phyloP scores from a whole-genome alignment of 2,329 filamentous ascomycete genomes.

The Hypoxylon sp. region DNA sequence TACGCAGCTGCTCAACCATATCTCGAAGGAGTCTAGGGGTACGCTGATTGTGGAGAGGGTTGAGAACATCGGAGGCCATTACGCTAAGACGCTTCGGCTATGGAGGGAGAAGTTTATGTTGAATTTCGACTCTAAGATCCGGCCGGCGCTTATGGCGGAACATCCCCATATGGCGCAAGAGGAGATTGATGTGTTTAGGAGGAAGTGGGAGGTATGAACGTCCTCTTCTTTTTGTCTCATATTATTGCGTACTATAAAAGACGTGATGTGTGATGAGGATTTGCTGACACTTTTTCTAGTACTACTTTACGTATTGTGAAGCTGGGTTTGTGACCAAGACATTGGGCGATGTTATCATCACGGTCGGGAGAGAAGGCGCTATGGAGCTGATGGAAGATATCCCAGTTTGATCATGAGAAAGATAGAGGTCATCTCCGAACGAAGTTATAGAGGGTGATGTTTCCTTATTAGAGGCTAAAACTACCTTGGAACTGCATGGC shows the following conservation, averaged over 20 bases:
- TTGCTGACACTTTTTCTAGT: slow-evolving; percentile 58
- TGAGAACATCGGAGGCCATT: slow-evolving; percentile 82
- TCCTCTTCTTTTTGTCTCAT: background rate
- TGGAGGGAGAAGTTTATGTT: slow-evolving; percentile 77
- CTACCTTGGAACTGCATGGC: slow-evolving; percentile 5
- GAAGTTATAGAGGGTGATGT: background rate
- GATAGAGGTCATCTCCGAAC: background rate
- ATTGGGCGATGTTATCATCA: slow-evolving; percentile 80
- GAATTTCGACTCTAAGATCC: slow-evolving; percentile 74
- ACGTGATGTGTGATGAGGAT: background rate
- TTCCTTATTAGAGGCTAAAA: background rate
- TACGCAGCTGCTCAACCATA: slow-evolving; percentile 70
- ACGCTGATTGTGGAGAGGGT: slow-evolving; percentile 76
- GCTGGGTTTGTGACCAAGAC: slow-evolving; percentile 81
- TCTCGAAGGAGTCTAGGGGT: slow-evolving; percentile 72
- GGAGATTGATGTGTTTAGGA: slow-evolving; percentile 76
- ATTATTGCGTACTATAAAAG: slow-evolving; percentile 14
- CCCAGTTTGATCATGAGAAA: slow-evolving; percentile 64
- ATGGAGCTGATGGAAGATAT: slow-evolving; percentile 79
- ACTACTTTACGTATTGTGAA: slow-evolving; percentile 83
- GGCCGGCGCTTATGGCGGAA: slow-evolving; percentile 70
- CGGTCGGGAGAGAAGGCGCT: slow-evolving; percentile 75
- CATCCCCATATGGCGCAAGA: slow-evolving; percentile 72
- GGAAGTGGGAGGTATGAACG: slow-evolving; percentile 76
- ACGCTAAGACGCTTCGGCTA: slow-evolving; percentile 76